Evolutionary conservation across 2,329 filamentous ascomycete genomes (phyloP), one percentile per base, ranked within the genome.

Genomic region (Helminthosporium solani): DNA sequence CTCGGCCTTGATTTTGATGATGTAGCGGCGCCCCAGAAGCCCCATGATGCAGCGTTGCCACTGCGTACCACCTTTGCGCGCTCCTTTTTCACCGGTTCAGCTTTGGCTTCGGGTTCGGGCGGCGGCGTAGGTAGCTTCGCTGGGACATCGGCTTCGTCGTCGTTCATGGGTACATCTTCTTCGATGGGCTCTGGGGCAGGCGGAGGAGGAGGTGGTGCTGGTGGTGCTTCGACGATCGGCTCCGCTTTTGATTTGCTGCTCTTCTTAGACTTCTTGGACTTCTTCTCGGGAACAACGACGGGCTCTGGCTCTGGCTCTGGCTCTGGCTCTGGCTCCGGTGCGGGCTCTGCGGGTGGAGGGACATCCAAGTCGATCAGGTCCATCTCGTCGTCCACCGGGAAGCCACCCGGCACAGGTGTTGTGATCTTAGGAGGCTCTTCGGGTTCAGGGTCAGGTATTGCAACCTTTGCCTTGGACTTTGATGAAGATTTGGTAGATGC

Each of bases 31-130:
- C 80, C 82, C 87, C 87, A 92, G 66, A 84, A 83, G 28, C 84
- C 86, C 89, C 90, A 94, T 23, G 86, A 92, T 18, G 67, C 76
- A n/a, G 71, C 71, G 28, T 78, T 78, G 47, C 81, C 78, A 30
- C 87, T 85, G 47, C 88, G 87, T 57, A 83, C 87, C 53, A 90
- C 82, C 62, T 86, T 89, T 21, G 86, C 75, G 12, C 90, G 86
- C 53, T 95, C 88, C 66, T 87, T 95, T 71, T 83, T 82, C 49
- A 59, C 57, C 11, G 78, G 72, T 40, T 84, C 82, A 14, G 81
- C 64, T 37, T 68, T 67, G 23, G 56, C 58, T 39, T 64, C 65
- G 36, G 54, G 61, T 44, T 56, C 57, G 8, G 56, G 63, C 5
- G 76, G 73, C 39, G 79, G 77, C 20, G 78, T 79, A 8, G 77